Percentiles rank a stretch among this genome's conserved stretches.
These are phyloP conservation scores for Acrodontium crateriforme DNA, from an alignment of 2,329 filamentous ascomycete species.

Conservation along the genomic window DNA sequence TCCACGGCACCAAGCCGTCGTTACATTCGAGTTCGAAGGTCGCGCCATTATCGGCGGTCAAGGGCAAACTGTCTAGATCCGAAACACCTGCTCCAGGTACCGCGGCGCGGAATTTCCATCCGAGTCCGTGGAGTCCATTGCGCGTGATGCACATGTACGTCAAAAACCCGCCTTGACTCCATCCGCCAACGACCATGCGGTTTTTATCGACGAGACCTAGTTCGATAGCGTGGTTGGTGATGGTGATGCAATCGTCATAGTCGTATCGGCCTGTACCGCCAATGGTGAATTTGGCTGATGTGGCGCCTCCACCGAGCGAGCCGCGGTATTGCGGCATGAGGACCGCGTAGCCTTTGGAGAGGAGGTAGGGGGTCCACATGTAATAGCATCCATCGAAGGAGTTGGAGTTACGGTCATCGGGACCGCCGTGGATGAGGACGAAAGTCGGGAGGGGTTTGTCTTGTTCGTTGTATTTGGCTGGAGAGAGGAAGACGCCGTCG, in stretches of 20 bases:
- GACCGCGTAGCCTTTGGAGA: constrained; percentile 25
- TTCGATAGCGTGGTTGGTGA: constrained; percentile 23
- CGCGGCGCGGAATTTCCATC: constrained; percentile 25
- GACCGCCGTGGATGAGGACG: constrained; percentile 26
- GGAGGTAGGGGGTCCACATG: constrained; percentile 21
- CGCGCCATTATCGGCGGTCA: constrained; percentile 24
- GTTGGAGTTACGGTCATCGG: constrained; percentile 16
- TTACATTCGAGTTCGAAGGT: constrained; percentile 16
- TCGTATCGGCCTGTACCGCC: constrained; percentile 22
- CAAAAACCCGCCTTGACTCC: constrained; percentile 27
- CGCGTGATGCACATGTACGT: constrained; percentile 25
- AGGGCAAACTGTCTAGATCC: constrained; percentile 24
- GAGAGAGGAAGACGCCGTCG: constrained; percentile 18
- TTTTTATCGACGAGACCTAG: constrained; percentile 19
- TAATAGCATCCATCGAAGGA: constrained; percentile 19
- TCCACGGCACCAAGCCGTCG: constrained; percentile 17
- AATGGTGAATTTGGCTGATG: constrained; percentile 19
- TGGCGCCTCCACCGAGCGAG: constrained; percentile 19
- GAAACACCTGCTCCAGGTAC: constrained; percentile 26
- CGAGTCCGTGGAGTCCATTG: constrained; percentile 21
- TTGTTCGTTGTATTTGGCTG: constrained; percentile 4
- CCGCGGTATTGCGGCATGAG: constrained; percentile 29
- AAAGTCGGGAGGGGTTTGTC: constrained; percentile 19
- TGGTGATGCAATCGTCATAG: constrained; percentile 24
- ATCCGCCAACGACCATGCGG: constrained; percentile 25